Evolutionary conservation across 202 grass and related monocot genomes (phyloP).

Genomic region (Saccharum hybrid): DNA sequence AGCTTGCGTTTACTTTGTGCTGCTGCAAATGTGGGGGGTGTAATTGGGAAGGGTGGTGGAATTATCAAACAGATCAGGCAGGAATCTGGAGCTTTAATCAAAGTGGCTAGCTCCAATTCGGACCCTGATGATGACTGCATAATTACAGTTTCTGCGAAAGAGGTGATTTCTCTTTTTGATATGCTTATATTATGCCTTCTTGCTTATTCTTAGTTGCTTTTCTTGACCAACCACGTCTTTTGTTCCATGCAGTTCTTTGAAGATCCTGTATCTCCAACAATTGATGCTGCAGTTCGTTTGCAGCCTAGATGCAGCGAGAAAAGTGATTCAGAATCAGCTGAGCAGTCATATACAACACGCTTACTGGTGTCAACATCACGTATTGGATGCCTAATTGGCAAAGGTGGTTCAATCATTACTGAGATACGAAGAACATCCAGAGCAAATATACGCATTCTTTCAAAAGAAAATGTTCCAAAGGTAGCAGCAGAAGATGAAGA

Average conservation of each 20-base stretch:
- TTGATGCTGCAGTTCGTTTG: slow-evolving; percentile 83
- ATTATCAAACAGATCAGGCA: slow-evolving; percentile 98
- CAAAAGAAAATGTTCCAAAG: slow-evolving; percentile 95
- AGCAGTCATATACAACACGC: slow-evolving; percentile 79
- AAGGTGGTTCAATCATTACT: slow-evolving; percentile 94
- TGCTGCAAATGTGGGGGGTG: slow-evolving; percentile 73
- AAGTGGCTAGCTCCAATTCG: slow-evolving; percentile 74
- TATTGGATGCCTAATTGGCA: slow-evolving; percentile 95
- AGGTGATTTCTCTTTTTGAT: slow-evolving; percentile 49
- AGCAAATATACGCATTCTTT: slow-evolving; percentile 93
- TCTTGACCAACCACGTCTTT: slow-evolving; percentile 18
- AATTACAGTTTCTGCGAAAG: slow-evolving; percentile 91
- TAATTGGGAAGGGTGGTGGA: slow-evolving; percentile 93
- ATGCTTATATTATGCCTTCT: neutral
- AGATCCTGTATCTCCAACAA: slow-evolving; percentile 84
- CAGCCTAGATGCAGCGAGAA: slow-evolving; percentile 94
- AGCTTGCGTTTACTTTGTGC: slow-evolving; percentile 80
- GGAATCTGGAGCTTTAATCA: slow-evolving; percentile 92
- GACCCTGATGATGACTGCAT: slow-evolving; percentile 81
- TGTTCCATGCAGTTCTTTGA: slow-evolving; percentile 80
- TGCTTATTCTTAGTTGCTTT: slow-evolving; percentile 11
- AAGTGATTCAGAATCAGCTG: slow-evolving; percentile 68
- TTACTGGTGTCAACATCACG: slow-evolving; percentile 88
- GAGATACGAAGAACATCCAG: slow-evolving; percentile 82
- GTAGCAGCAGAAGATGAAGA: slow-evolving; percentile 94